A percentile compares a stretch with the other conserved stretches of the same genome.
Evolutionary conservation across 148 eudicot species (phyloP).

Genomic region (Vaccinium corymbosum): DNA sequence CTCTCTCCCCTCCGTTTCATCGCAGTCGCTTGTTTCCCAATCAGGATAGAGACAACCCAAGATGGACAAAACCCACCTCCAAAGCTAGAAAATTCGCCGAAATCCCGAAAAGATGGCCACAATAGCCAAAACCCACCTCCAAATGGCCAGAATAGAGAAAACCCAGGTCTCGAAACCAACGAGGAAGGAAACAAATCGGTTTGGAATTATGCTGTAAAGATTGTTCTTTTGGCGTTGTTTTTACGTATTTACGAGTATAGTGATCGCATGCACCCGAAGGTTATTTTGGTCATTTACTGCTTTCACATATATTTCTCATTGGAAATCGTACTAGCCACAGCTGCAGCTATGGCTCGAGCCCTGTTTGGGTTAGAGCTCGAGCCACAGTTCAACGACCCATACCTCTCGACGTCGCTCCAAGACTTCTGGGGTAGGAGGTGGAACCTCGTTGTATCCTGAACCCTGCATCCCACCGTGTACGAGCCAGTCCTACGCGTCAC

Average conservation of each 20-base stretch:
- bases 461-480: constrained; percentile 44
- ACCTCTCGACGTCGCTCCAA: constrained; percentile 51
- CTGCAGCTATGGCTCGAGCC: constrained; percentile 29
- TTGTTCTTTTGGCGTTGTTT: constrained; percentile 20
- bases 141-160: neutral
- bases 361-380: constrained; percentile 35
- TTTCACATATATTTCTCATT: constrained; percentile 38
- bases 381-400: constrained; percentile 54
- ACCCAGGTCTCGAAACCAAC: neutral
- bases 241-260: constrained; percentile 24
- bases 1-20: constrained; percentile 22
- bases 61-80: neutral
- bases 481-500: constrained; percentile 20
- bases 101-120: neutral
- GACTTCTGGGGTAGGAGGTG: constrained; percentile 65
- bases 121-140: neutral
- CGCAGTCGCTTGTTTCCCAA: constrained; percentile 23
- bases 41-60: constrained; percentile 11
- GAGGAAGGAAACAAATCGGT: constrained; percentile 11
- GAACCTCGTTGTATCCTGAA: constrained; percentile 47
- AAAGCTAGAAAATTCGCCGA: neutral
- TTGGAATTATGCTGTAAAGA: constrained; percentile 39
- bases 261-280: constrained; percentile 33
- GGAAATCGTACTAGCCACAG: constrained; percentile 32
- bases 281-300: constrained; percentile 27